These are phyloP conservation scores for Dalbergia cultrata DNA, from an alignment of 306 rosid genomes.

Conservation along the genomic window DNA sequence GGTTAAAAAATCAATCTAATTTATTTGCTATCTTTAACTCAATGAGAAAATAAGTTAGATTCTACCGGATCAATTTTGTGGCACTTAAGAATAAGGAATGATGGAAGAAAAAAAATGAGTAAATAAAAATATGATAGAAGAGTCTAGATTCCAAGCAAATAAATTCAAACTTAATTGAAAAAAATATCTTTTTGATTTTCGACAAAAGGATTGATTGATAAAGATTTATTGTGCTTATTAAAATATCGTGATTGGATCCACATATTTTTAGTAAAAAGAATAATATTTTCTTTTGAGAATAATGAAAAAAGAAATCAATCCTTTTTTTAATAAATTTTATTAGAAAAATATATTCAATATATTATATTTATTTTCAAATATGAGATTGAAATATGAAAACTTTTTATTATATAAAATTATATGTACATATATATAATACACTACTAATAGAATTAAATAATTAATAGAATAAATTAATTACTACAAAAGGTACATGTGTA, in stretches of 20 bases:
- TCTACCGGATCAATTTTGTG: not conserved
- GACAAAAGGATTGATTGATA: not conserved
- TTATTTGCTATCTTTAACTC: slow-evolving; percentile 2
- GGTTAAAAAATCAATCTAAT: not conserved
- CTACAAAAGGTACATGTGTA: no score
- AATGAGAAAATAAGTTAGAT: not conserved
- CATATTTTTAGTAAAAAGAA: no score
- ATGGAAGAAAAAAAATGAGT: not conserved
- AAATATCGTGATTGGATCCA: no score
- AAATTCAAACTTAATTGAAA: not conserved
- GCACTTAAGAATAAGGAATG: not conserved
- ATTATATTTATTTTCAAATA: no score
- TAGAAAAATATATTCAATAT: no score
- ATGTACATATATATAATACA: no score
- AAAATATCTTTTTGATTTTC: not conserved
- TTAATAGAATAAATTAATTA: no score
- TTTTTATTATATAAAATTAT: no score
- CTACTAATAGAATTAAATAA: no score
- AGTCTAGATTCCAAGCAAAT: not conserved
- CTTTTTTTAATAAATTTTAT: no score
- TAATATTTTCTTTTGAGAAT: no score
- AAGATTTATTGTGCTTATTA: not conserved
- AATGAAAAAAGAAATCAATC: not conserved
- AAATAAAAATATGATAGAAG: not conserved
- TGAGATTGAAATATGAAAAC: no score